These are phyloP conservation scores for Cercospora sojina DNA, from an alignment of 2,329 filamentous ascomycete species.

Conservation along the genomic window DNA sequence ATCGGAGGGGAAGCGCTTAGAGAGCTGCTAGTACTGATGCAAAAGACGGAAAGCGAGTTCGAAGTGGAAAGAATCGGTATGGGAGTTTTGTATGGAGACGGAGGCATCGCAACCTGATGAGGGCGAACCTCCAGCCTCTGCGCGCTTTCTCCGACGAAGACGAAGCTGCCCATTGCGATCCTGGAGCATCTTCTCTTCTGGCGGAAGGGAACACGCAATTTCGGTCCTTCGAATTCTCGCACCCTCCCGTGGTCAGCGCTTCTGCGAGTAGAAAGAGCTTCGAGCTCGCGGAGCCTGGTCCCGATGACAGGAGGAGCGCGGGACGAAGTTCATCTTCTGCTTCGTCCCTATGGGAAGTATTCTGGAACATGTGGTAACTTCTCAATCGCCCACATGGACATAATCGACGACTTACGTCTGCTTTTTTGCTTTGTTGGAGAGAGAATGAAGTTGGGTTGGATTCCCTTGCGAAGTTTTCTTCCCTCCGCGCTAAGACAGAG, in stretches of 20 bases:
- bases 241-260: background rate
- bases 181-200: background rate
- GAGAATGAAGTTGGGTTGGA: background rate
- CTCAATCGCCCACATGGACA: background rate
- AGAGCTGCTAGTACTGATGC: background rate
- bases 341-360: background rate
- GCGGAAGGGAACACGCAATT: background rate
- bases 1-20: constrained; percentile 21
- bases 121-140: background rate
- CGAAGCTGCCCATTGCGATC: background rate
- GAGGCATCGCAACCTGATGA: background rate
- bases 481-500: background rate
- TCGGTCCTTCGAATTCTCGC: background rate
- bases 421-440: background rate
- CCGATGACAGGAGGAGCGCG: background rate
- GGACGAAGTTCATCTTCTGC: background rate
- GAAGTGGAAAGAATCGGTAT: background rate
- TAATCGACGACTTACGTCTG: background rate
- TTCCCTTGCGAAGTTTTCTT: background rate
- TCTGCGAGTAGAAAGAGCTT: constrained; percentile 16
- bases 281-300: constrained; percentile 9
- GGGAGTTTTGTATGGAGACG: constrained; percentile 4
- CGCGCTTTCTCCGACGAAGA: background rate
- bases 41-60: background rate
- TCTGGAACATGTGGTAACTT: background rate